Conservation (phyloP, 2,329 filamentous ascomycete genomes). For the Neurospora crassa region DNA sequence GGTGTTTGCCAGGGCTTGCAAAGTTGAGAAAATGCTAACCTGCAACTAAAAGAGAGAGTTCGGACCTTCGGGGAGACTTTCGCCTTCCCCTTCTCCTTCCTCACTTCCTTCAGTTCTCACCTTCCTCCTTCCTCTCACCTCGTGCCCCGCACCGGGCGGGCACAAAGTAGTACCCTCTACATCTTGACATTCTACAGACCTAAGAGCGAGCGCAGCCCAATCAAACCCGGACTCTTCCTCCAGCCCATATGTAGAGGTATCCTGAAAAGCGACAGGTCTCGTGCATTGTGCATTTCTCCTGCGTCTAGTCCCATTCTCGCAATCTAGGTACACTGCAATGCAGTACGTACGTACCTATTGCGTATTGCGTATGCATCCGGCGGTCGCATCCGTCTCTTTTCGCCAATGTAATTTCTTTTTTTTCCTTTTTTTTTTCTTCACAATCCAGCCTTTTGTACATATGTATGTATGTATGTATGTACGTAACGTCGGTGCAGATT, state of each 20-base stretch:
- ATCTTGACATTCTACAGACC: not conserved
- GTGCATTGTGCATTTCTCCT: not conserved
- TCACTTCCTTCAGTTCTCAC: not conserved
- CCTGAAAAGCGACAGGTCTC: not conserved
- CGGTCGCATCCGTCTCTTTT: not conserved
- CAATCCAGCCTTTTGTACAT: not conserved
- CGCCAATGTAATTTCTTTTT: not conserved
- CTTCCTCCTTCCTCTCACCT: not conserved
- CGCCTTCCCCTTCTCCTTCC: too few species aligned
- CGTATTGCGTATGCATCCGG: not conserved
- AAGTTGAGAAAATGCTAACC: too few species aligned
- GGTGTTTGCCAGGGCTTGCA: not conserved
- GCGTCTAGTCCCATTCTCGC: not conserved
- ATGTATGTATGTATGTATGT: too few species aligned
- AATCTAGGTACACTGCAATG: too few species aligned
- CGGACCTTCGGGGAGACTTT: not conserved
- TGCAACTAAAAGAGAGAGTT: not conserved
- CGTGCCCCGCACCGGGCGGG: not conserved
- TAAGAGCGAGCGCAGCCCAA: not conserved
- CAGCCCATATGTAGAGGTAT: too few species aligned
- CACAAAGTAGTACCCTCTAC: not conserved
- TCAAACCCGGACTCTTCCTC: not conserved
- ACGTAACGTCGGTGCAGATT: too few species aligned
- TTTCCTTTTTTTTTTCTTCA: not conserved
- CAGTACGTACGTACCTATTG: too few species aligned